Evolutionary conservation across 768 basidiomycete genomes (phyloP).

Genomic region (Podaxis sp.): DNA sequence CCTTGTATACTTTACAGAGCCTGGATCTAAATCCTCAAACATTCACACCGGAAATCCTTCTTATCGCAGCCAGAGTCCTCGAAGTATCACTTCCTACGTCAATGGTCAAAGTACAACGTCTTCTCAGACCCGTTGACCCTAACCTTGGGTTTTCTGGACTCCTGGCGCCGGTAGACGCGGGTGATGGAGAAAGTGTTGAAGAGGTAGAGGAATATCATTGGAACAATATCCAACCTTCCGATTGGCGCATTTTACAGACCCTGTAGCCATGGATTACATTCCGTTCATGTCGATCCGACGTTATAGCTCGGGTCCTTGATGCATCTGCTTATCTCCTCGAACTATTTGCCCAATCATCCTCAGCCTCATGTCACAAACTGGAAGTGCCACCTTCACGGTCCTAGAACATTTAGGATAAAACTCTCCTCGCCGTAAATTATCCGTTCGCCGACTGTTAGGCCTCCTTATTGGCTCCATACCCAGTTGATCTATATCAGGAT

Average conservation of each 20-base stretch:
- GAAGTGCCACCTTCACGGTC: no score
- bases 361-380: no score
- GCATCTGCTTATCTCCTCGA: not conserved
- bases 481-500: no score
- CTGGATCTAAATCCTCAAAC: slow-evolving; percentile 61
- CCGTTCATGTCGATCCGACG: not conserved
- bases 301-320: not conserved
- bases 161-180: slow-evolving; percentile 23
- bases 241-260: slow-evolving; percentile 6
- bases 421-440: no score
- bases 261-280: not conserved
- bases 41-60: slow-evolving; percentile 56
- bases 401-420: no score
- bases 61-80: slow-evolving; percentile 45
- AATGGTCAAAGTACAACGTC: slow-evolving; percentile 19
- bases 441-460: no score
- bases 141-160: slow-evolving; percentile 7
- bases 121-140: slow-evolving; percentile 17
- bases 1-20: slow-evolving; percentile 34
- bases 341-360: no score
- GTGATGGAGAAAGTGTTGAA: slow-evolving; percentile 20
- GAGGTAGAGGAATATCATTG: slow-evolving; percentile 24
- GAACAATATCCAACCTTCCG: slow-evolving; percentile 20
- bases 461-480: no score
- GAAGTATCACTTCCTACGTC: slow-evolving; percentile 15